phyloP scores from a whole-genome alignment of 257 asterid species.

The Solanum lycopersicoides region DNA sequence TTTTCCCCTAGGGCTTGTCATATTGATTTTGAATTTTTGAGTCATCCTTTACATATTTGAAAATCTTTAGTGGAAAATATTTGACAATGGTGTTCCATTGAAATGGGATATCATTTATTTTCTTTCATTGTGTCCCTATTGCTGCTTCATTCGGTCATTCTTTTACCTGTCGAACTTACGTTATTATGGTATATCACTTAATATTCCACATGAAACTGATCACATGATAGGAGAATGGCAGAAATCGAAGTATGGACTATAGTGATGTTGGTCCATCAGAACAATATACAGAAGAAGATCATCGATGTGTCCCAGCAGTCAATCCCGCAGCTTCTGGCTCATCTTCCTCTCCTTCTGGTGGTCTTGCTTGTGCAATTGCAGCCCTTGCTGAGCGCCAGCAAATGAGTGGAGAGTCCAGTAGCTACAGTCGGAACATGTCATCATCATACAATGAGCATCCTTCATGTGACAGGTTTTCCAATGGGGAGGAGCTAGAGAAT shows the following conservation, averaged over 20 bases:
- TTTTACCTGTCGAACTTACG: background rate
- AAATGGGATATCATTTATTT: background rate
- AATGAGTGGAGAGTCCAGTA: slow-evolving; percentile 38
- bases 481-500: slow-evolving; percentile 34
- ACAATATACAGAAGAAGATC: slow-evolving; percentile 27
- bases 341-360: slow-evolving; percentile 76
- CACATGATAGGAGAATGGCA: slow-evolving; percentile 54
- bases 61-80: background rate
- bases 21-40: background rate
- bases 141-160: background rate
- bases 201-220: background rate
- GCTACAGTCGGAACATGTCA: slow-evolving; percentile 24
- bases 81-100: background rate
- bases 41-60: background rate
- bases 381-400: slow-evolving; percentile 93
- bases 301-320: slow-evolving; percentile 9
- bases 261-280: slow-evolving; percentile 30
- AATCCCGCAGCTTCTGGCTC: slow-evolving; percentile 32
- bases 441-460: slow-evolving; percentile 24
- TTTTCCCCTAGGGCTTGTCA: background rate
- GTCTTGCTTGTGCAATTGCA: slow-evolving; percentile 89
- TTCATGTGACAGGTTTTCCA: slow-evolving; percentile 25
- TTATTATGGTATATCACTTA: background rate
- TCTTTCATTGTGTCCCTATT: background rate
- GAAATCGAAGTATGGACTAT: slow-evolving; percentile 30